A percentile compares a stretch with the other conserved stretches of the same genome.
phyloP scores from a whole-genome alignment of 805 yeast species.

The Zygoascus ofunaensis region DNA sequence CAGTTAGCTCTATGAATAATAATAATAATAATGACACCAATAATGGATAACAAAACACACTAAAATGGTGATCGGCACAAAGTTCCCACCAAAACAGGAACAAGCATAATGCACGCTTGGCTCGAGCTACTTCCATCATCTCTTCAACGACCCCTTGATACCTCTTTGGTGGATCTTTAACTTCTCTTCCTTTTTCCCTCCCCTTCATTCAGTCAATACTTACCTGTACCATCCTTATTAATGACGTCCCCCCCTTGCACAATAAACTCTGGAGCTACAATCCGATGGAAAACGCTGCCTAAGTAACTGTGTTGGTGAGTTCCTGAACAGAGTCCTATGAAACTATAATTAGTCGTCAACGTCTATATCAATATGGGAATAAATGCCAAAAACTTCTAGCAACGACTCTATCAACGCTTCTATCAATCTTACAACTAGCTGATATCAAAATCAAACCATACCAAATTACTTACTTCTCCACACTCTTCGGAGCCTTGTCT shows the following conservation, averaged over 20 bases:
- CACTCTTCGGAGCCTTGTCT: constrained; percentile 16
- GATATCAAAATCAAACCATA: neutral
- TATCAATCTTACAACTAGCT: no score
- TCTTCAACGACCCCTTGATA: no score
- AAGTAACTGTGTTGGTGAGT: constrained; percentile 46
- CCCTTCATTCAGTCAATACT: no score
- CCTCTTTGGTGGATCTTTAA: no score
- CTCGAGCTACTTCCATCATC: no score
- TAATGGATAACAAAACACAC: neutral
- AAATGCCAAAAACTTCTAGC: no score
- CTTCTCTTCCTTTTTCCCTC: no score
- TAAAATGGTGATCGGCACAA: neutral
- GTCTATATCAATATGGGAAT: no score
- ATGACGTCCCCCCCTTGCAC: constrained; percentile 88
- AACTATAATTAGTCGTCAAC: constrained; percentile 28
- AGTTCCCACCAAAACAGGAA: neutral
- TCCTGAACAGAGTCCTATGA: constrained; percentile 86
- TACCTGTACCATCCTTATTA: constrained; percentile 35
- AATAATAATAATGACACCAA: no score
- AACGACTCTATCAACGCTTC: no score
- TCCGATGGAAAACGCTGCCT: constrained; percentile 79
- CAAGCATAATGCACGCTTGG: no score
- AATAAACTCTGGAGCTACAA: constrained; percentile 87
- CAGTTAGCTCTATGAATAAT: no score
- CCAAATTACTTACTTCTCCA: constrained; percentile 18